Base-by-base conservation (phyloP, 2,329 filamentous ascomycete species). In the Alternaria sp. region DNA sequence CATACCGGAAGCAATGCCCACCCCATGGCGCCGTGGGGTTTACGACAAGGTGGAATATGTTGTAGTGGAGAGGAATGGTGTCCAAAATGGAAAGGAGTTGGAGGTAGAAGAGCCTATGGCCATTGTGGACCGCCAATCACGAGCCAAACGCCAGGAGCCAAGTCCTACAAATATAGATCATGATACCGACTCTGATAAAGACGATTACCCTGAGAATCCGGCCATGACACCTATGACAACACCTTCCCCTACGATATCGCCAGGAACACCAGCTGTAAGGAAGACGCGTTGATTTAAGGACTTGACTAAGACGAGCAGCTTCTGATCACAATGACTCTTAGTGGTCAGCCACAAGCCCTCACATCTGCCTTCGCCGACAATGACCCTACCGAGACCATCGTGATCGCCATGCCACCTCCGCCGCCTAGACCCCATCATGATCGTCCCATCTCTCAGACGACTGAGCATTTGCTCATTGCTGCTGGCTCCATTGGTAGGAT, bases 391-490 rank as follows among this genome's bases (percentile, higher is more conserved):
- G 67, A 70, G 31, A 74, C 74, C 10, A 61, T 72, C 5, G 65
- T 72, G 14, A 63, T 73, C 8, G 52, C 66, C 11, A 54, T 72
- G 36, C 51, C 65, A 14, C 66, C 70, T 28, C 65, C 67, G 28
- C 39, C 51, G 33, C 58, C 59, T 17, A 26, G 50, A 58, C 33
- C 63, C 58, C 33, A 63, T 62, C 31, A 57, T 62, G n/a, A 63
- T 39, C 58, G 64, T 24, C 69, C 41, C 13, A 58, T 78, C 31
- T 78, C 76, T 7, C 68, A 74, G 37, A 72, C 72, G 7, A 78
- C 76, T n/a, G 68, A 77, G 53, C 77, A 79, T 52, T 54, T 77
- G 58, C 72, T 79, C 29, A 79, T 79, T 28, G 77, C 77, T 51
- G 76, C 76, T 56, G 77, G 76, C 8, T 78, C 77, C n/a, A 78